phyloP scores from a whole-genome alignment of 2,329 filamentous ascomycete genomes.

The Torrubiella hemipterigena region DNA sequence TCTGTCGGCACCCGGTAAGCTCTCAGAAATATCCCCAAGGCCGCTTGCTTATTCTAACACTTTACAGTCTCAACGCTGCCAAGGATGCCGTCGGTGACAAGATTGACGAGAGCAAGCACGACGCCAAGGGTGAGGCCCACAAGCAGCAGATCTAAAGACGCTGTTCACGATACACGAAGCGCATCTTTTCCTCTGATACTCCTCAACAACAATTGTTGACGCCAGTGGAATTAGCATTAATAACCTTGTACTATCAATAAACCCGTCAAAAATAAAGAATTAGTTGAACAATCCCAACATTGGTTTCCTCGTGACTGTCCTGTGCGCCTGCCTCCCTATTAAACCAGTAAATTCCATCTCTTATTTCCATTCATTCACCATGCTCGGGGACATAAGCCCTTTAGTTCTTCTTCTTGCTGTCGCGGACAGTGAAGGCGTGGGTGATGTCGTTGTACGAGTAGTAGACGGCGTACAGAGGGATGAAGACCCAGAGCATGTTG shows the following conservation, averaged over 20 bases:
- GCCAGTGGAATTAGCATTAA: no score
- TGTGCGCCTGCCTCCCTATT: no score
- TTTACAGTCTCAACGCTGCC: constrained; percentile 29
- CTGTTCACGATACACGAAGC: no score
- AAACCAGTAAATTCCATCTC: no score
- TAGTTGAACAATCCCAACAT: no score
- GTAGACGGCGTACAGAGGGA: constrained; percentile 48
- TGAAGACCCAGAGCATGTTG: constrained; percentile 55
- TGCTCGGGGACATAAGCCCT: neutral
- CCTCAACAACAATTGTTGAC: no score
- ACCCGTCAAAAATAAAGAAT: neutral
- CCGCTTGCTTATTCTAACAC: neutral
- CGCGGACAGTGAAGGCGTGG: constrained; percentile 30
- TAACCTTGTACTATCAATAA: neutral
- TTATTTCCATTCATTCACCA: neutral
- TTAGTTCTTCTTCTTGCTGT: constrained; percentile 18
- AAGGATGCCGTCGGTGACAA: constrained; percentile 37
- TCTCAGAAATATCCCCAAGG: neutral
- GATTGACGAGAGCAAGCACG: constrained; percentile 26
- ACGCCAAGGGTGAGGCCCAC: constrained; percentile 26
- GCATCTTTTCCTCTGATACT: no score
- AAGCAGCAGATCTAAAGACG: constrained; percentile 28
- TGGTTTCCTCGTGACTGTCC: no score
- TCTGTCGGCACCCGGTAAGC: constrained; percentile 39
- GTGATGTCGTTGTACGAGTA: constrained; percentile 42